These are phyloP conservation scores for Detonula confervacea DNA, from an alignment of 352 stramenopile genomes.

Conservation along the genomic window DNA sequence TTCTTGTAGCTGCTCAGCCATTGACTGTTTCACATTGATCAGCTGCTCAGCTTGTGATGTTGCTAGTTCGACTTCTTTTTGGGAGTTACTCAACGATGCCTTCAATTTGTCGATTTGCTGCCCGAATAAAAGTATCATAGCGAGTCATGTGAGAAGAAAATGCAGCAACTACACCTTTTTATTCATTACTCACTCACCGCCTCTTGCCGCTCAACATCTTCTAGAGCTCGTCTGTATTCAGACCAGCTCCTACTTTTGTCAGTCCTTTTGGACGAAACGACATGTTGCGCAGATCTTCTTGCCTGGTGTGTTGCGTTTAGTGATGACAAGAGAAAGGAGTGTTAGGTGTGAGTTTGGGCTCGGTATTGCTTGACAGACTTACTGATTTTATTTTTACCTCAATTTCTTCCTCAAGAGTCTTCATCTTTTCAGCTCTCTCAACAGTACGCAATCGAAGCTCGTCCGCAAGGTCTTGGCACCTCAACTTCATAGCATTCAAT, in stretches of 20 bases:
- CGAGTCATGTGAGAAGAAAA: too few relatives aligned
- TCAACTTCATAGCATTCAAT: constrained; percentile 30
- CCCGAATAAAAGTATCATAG: constrained; percentile 4
- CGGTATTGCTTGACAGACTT: too few relatives aligned
- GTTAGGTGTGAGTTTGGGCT: too few relatives aligned
- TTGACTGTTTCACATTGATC: constrained; percentile 10
- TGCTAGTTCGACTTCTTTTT: constrained; percentile 16
- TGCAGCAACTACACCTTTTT: too few relatives aligned
- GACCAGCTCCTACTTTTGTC: constrained; percentile 38
- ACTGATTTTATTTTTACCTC: too few relatives aligned
- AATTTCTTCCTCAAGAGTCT: constrained; percentile 36
- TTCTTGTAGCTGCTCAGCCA: constrained; percentile 25
- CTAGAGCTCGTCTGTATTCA: constrained; percentile 2
- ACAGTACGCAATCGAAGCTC: constrained; percentile 1
- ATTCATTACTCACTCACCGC: background rate
- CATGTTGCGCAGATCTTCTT: constrained; percentile 14
- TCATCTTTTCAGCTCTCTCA: constrained; percentile 39
- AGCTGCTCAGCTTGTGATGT: constrained; percentile 19
- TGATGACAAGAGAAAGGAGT: too few relatives aligned
- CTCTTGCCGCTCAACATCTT: constrained; percentile 41
- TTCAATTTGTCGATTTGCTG: constrained; percentile 42
- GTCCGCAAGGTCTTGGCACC: constrained; percentile 10
- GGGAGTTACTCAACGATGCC: constrained; percentile 9
- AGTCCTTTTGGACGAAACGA: constrained; percentile 21
- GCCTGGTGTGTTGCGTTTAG: too few relatives aligned